Evolutionary conservation across 2,329 filamentous ascomycete species (phyloP), one percentile per base, ranked within the genome.

Genomic region (Aquanectria penicillioides): DNA sequence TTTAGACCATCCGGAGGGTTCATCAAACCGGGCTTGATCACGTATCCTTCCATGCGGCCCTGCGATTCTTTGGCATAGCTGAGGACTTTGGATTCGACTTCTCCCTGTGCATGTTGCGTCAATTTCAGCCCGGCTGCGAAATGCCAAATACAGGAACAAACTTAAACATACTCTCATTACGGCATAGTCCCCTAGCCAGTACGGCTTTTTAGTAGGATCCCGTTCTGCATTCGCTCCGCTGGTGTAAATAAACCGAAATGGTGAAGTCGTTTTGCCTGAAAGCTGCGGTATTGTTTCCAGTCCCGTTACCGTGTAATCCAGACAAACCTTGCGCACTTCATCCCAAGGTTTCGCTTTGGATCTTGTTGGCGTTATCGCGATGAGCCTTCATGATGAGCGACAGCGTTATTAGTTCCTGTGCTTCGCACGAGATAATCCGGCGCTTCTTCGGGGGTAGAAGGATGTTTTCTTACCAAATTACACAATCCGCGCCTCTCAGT

Each of bases 171-270:
- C 83, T n/a, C 83, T 69, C 76, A 85, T 76, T 9, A 79, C 53
- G 7, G 47, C 61, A 54, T 84, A 85, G 34, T 82, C 71, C 0
- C 64, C 65, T 23, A 77, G 63, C 7, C 76, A 63, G 57, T 59
- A 66, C 2, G 75, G 78, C 48, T 71, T 80, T 67, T 82, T 79
- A 11, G 65, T 75, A 17, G 73, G 79, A 41, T 86, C 83, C 2
- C 81, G 75, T 61, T 78, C 76, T 3, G 75, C 74, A 1, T 67
- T 71, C 2, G 71, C 63, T 3, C 82, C 84, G 61, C 82, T 86
- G 58, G 81, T 74, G 64, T 83, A 84, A 3, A 83, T 46, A 57
- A 83, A 84, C 2, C 77, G 77, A 28, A 83, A 72, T 0, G 81
- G 78, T 37, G 69, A 73, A 12, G 59, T 44, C 2, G 62, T 49